phyloP scores from a whole-genome alignment of 495 filamentous ascomycete species.

The Chaetomium fimeti region DNA sequence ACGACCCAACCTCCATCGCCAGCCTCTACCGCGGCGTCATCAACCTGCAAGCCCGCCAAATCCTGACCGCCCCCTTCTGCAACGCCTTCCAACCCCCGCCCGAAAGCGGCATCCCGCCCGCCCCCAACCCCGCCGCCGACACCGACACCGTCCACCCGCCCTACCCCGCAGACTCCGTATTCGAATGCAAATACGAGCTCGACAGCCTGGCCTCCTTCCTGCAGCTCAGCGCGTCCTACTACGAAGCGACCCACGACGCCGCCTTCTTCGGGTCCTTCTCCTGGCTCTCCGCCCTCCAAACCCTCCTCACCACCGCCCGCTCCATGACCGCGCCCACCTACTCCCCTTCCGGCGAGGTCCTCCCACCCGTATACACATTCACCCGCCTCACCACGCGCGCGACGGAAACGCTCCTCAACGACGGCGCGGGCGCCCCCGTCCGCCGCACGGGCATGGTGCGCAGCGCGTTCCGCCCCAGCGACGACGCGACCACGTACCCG shows the following conservation, averaged over 20 bases:
- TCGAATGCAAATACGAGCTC: constrained; percentile 64
- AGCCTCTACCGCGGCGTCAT: constrained; percentile 62
- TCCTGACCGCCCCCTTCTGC: constrained; percentile 59
- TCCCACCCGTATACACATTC: constrained; percentile 55
- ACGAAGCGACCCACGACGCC: constrained; percentile 55
- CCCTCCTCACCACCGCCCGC: constrained; percentile 49
- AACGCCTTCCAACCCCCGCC: constrained; percentile 64
- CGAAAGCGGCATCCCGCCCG: constrained; percentile 48
- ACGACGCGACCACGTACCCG: constrained; percentile 59
- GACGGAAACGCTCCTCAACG: constrained; percentile 61
- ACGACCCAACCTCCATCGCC: constrained; percentile 47
- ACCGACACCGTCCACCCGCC: constrained; percentile 30
- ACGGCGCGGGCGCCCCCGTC: constrained; percentile 58
- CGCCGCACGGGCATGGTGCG: constrained; percentile 60
- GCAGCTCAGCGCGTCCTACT: constrained; percentile 58
- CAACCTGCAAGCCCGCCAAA: constrained; percentile 63
- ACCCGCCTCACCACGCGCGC: constrained; percentile 50
- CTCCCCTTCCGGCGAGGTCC: constrained; percentile 51
- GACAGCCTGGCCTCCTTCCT: constrained; percentile 66
- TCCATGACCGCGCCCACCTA: constrained; percentile 59
- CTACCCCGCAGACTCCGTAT: constrained; percentile 33
- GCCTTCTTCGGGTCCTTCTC: constrained; percentile 56
- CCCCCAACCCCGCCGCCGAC: constrained; percentile 33
- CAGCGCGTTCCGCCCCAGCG: constrained; percentile 62
- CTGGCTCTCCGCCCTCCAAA: constrained; percentile 54